Percentiles rank a stretch among this genome's conserved stretches.
Conservation (phyloP, 2,329 filamentous ascomycete genomes). For the Colletotrichum lindemuthianum region DNA sequence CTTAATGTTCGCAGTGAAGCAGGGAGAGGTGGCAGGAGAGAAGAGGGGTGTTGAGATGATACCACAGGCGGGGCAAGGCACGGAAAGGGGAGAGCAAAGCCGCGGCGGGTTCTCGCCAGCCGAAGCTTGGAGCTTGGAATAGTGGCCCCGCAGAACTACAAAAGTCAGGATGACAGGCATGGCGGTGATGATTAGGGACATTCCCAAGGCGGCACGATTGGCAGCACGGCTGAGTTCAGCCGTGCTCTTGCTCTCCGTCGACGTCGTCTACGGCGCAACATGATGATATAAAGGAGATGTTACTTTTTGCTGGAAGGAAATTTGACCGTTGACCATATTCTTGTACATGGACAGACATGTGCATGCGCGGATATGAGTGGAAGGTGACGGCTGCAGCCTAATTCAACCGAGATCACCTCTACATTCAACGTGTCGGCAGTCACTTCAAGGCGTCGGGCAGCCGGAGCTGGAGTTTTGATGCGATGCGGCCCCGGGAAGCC, state of each 20-base stretch:
- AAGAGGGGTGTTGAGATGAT: conserved; percentile 29
- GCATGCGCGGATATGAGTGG: no score
- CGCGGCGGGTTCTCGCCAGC: background rate
- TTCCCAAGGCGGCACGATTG: background rate
- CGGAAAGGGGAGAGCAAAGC: background rate
- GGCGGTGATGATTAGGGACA: background rate
- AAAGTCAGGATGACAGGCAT: conserved; percentile 1
- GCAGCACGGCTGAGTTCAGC: conserved; percentile 2
- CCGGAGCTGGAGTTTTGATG: no score
- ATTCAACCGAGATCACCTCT: no score
- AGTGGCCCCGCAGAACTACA: conserved; percentile 8
- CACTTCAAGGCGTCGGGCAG: no score
- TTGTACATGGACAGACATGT: no score
- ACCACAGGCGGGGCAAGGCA: conserved; percentile 25
- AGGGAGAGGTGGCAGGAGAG: conserved; percentile 4
- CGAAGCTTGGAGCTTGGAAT: conserved; percentile 16
- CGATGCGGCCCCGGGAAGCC: no score
- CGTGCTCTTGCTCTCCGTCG: background rate
- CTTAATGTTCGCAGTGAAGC: conserved; percentile 1
- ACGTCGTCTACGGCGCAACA: conserved; percentile 10
- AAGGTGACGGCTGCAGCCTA: no score
- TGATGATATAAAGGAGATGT: conserved; percentile 28
- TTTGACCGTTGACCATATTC: conserved; percentile 2
- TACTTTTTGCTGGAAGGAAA: conserved; percentile 16
- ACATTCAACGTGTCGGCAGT: no score